These are phyloP conservation scores for Ustilago crameri DNA, from an alignment of 1,284 basidiomycete species.

Conservation along the genomic window DNA sequence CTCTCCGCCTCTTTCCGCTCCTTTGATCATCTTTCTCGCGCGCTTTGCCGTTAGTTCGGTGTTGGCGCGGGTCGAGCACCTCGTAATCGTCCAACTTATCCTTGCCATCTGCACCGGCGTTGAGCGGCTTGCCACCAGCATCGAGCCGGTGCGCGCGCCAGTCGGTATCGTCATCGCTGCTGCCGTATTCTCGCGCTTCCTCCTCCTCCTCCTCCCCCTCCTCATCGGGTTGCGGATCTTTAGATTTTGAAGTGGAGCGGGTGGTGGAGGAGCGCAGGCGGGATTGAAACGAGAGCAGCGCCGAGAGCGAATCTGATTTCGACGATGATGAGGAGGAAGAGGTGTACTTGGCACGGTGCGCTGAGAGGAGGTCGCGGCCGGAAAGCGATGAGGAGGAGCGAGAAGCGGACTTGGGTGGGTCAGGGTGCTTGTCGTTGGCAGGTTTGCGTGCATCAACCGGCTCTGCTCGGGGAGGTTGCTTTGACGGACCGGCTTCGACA, in stretches of 20 bases:
- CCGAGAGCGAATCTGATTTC: conserved; percentile 20
- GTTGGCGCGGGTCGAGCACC: conserved; percentile 51
- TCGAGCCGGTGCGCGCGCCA: conserved; percentile 41
- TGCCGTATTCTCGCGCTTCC: conserved; percentile 56
- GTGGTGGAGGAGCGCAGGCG: conserved; percentile 16
- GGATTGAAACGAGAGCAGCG: conserved; percentile 40
- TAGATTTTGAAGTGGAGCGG: not conserved
- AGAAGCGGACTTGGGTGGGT: not conserved
- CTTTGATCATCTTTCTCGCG: not conserved
- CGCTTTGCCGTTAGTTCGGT: not conserved
- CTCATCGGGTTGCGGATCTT: conserved; percentile 16
- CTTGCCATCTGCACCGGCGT: conserved; percentile 1
- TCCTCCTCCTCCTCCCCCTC: conserved; percentile 34
- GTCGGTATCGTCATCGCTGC: conserved; percentile 53
- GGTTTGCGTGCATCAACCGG: too few species aligned
- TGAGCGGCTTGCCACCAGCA: conserved; percentile 43
- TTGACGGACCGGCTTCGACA: too few species aligned
- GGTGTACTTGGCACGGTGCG: conserved; percentile 21
- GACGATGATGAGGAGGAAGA: conserved; percentile 1
- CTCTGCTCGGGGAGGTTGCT: too few species aligned
- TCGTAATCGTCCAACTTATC: conserved; percentile 53
- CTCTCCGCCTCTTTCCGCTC: conserved; percentile 38
- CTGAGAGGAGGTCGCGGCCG: conserved; percentile 7
- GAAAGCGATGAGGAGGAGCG: not conserved
- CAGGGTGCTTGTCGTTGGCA: not conserved